Base-by-base conservation (phyloP, 2,329 filamentous ascomycete genomes). In the Penicillium janthinellum region DNA sequence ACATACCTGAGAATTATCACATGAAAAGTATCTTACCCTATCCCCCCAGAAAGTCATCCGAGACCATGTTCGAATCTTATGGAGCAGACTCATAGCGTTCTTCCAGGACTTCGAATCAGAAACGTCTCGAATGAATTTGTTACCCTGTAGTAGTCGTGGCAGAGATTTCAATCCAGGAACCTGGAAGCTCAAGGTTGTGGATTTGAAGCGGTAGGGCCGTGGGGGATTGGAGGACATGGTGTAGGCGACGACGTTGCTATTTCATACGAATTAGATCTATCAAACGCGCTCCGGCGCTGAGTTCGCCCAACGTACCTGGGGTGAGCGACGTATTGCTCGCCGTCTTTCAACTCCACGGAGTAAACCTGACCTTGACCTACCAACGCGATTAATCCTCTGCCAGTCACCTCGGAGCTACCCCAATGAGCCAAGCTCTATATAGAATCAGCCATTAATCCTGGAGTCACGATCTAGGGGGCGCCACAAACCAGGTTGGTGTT, bases 21-120 rank as follows among this genome's bases (percentile, higher is more conserved):
- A n/a, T 11, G 58, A 44, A 39, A 11, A 17, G 48, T 20, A 12
- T 68, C 81, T 68, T 79, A 88, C 86, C 63, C 94, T 81, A 73
- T 99, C 95, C 22, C 95, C 95, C 91, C 92, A 98, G 58, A 99
- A 90, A 1, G 91, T 91, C 70, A 90, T 86, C 61, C 93, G 85
- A 44, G 89, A 82, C 79, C 89, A 88, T 0, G 92, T 96, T 61
- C 92, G 86, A 20, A 96, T 66, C 39, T 80, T 85, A 75, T 90
- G 91, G 7, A 90, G 75, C 34, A 86, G 71, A n/a, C 83, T 83
- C 44, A 88, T 84, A 1, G 92, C 65, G 8, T 84, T 80, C 71
- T 88, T 90, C 87, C 92, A 98, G 3, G 86, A 85, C 14, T 84
- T 79, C 3, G 91, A 90, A 62, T 87, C 83, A 57, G 88, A 85